Conservation (phyloP, 441 rosid species). For the Populus tomentosa region DNA sequence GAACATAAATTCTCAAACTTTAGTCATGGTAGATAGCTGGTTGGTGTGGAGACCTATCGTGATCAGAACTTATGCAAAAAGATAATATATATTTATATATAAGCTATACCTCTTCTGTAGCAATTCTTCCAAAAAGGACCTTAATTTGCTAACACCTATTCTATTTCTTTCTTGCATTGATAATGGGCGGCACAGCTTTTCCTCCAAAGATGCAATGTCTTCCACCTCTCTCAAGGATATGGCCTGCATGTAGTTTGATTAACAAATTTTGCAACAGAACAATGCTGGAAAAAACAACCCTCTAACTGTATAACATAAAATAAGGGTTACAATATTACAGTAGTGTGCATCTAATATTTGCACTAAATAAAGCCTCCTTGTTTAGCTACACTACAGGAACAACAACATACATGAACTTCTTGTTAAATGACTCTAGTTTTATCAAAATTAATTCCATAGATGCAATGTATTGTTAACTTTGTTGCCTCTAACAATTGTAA, state of each 20-base stretch:
- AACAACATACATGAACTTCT: background rate
- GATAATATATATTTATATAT: background rate
- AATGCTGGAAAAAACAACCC: background rate
- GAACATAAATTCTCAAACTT: constrained; percentile 21
- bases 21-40: constrained; percentile 6
- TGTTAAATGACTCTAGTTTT: background rate
- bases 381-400: background rate
- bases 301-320: background rate
- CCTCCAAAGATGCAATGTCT: constrained; percentile 68
- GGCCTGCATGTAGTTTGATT: constrained; percentile 40
- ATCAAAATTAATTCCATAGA: background rate
- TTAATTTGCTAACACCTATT: constrained; percentile 88
- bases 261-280: background rate
- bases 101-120: constrained; percentile 70
- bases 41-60: constrained; percentile 6
- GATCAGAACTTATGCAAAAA: background rate
- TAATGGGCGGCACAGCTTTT: constrained; percentile 77
- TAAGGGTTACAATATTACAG: background rate
- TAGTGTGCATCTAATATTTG: background rate
- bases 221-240: constrained; percentile 68
- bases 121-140: constrained; percentile 81
- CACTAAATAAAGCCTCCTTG: background rate
- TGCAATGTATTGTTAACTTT: background rate
- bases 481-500: too few species aligned
- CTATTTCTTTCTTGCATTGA: constrained; percentile 75